These are phyloP conservation scores for Vitis labrusca DNA, from an alignment of 164 flowering plant genomes.

Conservation along the genomic window DNA sequence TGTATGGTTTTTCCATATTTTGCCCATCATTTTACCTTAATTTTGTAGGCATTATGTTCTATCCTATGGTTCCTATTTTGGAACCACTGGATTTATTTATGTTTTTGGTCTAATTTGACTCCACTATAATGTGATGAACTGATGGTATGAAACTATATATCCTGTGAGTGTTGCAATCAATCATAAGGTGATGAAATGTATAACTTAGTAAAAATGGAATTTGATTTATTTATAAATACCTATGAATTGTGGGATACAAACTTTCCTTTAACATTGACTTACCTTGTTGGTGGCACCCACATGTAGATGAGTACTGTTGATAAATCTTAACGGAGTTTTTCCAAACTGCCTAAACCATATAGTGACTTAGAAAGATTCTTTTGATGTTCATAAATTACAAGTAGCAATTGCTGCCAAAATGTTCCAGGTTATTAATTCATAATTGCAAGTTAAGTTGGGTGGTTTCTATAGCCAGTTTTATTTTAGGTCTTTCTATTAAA, in stretches of 20 bases:
- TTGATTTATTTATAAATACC: too few species aligned
- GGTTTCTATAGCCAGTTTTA: neutral
- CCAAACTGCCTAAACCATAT: neutral
- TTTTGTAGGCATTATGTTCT: neutral
- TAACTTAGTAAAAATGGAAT: too few species aligned
- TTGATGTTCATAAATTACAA: neutral
- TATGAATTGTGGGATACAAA: too few species aligned
- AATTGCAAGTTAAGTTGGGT: neutral
- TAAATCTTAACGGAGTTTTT: neutral
- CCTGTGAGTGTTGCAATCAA: too few species aligned
- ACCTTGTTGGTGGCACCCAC: too few species aligned
- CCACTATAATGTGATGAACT: too few species aligned
- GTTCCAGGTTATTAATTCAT: neutral
- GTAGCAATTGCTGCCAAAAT: neutral
- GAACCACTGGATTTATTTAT: neutral
- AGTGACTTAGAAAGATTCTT: neutral
- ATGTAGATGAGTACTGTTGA: too few species aligned
- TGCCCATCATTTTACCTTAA: neutral
- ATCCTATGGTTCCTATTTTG: neutral
- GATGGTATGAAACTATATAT: too few species aligned
- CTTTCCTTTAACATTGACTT: too few species aligned
- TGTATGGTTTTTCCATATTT: conserved; percentile 7
- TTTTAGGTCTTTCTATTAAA: neutral
- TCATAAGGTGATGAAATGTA: too few species aligned
- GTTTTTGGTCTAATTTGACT: neutral